Evolutionary conservation across 495 filamentous ascomycete species (phyloP), one percentile per base, ranked within the genome.

Genomic region (Amniculicola lignicola): DNA sequence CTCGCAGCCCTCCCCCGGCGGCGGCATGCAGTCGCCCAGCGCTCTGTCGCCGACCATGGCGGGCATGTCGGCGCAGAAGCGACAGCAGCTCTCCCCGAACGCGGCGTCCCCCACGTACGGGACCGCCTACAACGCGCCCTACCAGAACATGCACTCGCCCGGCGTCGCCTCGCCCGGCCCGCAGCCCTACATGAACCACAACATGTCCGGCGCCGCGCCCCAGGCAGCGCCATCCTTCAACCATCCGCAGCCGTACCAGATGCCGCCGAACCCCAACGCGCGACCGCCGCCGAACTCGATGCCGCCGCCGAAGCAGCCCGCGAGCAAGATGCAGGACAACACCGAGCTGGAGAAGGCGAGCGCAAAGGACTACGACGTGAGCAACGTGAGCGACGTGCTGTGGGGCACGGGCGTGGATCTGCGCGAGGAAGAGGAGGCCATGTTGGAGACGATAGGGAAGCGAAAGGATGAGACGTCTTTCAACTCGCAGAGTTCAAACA

Each of bases 361-460:
- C 40, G 36, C 58, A 12, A 38, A 47, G 21, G 50, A 55, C 29
- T 77, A 76, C 0, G 89, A 89, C 68, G 81, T 85, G 33, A 79
- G 83, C 37, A 82, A 88, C 50, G 74, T 89, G 43, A 84, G 79
- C 41, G 90, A 96, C 75, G 83, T 90, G 40, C 66, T 95, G 52
- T 79, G 81, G 24, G 84, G 81, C 27, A 86, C 89, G 19, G 90
- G 88, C 43, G 85, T 96, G 52, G 87, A 95, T 74, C 73, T 95
- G 1, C 80, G 81, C 45, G 89, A 86, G 65, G 90, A 96, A 66
- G 88, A 92, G 57, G 84, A 86, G 35, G 82, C 76, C 53, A 70
- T 91, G 50, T 79, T 83, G 18, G 77, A 79, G 39, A 84, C 82
- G 46, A 70, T 68, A 40, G 67, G 72, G 3, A 63, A 62, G 38